These are phyloP conservation scores for Fomitopsis serialis DNA, from an alignment of 768 basidiomycete species.

Conservation along the genomic window DNA sequence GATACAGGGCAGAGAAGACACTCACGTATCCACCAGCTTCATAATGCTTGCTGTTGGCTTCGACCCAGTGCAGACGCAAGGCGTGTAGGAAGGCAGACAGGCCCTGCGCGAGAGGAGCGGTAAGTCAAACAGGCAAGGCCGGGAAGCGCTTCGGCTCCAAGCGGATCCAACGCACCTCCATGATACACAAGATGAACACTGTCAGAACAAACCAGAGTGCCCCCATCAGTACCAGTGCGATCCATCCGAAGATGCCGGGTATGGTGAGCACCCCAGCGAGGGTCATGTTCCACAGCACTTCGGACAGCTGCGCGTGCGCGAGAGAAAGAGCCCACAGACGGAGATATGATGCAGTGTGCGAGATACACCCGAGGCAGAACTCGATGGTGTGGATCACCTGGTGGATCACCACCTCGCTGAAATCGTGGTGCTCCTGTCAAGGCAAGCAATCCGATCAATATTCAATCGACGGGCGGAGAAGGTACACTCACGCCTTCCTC, in stretches of 20 bases:
- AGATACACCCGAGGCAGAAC: slow-evolving; percentile 98
- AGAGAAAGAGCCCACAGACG: slow-evolving; percentile 97
- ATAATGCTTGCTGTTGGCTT: slow-evolving; percentile 96
- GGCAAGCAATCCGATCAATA: background rate
- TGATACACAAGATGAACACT: slow-evolving; percentile 77
- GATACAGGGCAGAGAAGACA: slow-evolving; percentile 19
- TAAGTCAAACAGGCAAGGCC: background rate
- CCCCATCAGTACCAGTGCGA: slow-evolving; percentile 41
- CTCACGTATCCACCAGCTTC: slow-evolving; percentile 85
- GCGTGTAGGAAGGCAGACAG: slow-evolving; percentile 96
- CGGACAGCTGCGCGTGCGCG: slow-evolving; percentile 95
- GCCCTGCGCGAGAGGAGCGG: slow-evolving; percentile 44
- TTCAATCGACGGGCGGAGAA: slow-evolving; percentile 8
- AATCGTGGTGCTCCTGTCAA: slow-evolving; percentile 76
- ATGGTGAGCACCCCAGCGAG: slow-evolving; percentile 58
- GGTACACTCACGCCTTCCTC: slow-evolving; percentile 66
- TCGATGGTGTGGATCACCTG: slow-evolving; percentile 99
- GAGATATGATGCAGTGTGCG: slow-evolving; percentile 91
- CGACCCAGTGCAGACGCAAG: slow-evolving; percentile 95
- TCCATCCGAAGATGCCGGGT: slow-evolving; percentile 52
- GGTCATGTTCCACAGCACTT: slow-evolving; percentile 90
- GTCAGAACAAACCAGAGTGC: slow-evolving; percentile 78
- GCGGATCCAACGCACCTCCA: slow-evolving; percentile 69
- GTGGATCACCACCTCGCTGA: slow-evolving; percentile 92
- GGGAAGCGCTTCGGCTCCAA: slow-evolving; percentile 13